Evolutionary conservation across 2,329 filamentous ascomycete species (phyloP).

Genomic region (Nothophaeocryptopus gaeumannii): DNA sequence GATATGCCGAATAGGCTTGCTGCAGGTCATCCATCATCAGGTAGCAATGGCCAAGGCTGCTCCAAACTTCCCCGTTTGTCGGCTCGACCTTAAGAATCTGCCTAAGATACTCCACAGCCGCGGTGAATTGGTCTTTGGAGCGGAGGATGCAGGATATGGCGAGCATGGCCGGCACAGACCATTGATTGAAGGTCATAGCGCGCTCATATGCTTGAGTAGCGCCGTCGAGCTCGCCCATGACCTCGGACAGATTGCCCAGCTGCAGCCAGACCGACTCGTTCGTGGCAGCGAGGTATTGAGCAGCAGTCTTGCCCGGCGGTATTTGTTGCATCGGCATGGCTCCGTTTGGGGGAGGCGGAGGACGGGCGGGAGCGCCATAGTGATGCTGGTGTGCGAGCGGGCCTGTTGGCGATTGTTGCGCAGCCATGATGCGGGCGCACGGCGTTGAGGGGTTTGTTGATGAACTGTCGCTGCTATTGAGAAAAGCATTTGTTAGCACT

Average conservation of each 20-base stretch:
- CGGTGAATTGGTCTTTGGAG: conserved; percentile 87
- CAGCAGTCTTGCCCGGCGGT: conserved; percentile 60
- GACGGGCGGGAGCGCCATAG: conserved; percentile 63
- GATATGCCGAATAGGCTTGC: conserved; percentile 94
- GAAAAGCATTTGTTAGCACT: neutral
- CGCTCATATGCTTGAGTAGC: conserved; percentile 89
- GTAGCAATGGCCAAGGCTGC: conserved; percentile 94
- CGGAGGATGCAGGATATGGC: conserved; percentile 89
- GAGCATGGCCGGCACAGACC: conserved; percentile 88
- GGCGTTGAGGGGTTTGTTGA: neutral
- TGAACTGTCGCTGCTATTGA: neutral
- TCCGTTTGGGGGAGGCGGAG: conserved; percentile 58
- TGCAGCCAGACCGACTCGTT: conserved; percentile 92
- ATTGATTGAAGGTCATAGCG: conserved; percentile 80
- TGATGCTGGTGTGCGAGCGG: conserved; percentile 62
- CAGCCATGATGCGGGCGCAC: conserved; percentile 30
- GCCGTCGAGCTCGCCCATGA: conserved; percentile 83
- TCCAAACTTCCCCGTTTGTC: conserved; percentile 93
- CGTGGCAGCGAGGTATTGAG: conserved; percentile 71
- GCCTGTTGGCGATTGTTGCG: conserved; percentile 74
- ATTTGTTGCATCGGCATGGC: conserved; percentile 45
- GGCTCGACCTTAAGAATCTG: conserved; percentile 86
- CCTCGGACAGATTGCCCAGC: conserved; percentile 81
- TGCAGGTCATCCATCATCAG: conserved; percentile 98
- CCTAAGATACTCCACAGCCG: conserved; percentile 89